phyloP scores from a whole-genome alignment of 805 yeast species.

The Monosporozyma solicola region DNA sequence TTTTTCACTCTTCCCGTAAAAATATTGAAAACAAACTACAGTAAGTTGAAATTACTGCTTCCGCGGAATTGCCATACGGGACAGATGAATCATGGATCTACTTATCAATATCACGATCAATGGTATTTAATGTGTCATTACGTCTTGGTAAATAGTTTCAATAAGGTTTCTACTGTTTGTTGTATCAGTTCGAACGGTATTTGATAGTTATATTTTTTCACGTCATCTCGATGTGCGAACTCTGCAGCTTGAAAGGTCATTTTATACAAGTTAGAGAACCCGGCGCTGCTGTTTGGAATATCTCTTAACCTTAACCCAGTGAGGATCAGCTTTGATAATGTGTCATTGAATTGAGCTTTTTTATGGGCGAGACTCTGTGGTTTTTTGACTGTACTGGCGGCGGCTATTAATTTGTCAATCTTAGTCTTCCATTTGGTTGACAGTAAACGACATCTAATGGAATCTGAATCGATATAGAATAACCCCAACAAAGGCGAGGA shows the following conservation, averaged over 20 bases:
- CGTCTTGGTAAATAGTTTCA: conserved; percentile 27
- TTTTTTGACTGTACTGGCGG: neutral
- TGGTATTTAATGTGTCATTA: conserved; percentile 2
- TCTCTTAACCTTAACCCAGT: conserved; percentile 32
- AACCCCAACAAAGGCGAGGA: neutral
- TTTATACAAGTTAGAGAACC: conserved; percentile 30
- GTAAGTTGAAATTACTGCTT: neutral
- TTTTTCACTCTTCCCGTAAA: too few relatives aligned
- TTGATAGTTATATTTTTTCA: neutral
- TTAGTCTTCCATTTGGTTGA: neutral
- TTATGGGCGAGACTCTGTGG: neutral
- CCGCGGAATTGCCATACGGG: neutral
- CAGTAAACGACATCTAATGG: neutral
- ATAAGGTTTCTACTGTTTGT: conserved; percentile 30
- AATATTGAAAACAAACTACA: too few relatives aligned
- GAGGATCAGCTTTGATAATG: conserved; percentile 28
- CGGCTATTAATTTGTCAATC: neutral
- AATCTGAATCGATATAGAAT: neutral
- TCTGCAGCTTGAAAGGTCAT: conserved; percentile 32
- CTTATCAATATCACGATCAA: neutral
- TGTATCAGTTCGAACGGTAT: conserved; percentile 27
- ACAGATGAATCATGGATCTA: neutral
- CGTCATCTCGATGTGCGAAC: conserved; percentile 29
- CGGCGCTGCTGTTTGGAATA: conserved; percentile 21
- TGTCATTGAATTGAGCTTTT: conserved; percentile 20